Conservation (phyloP, 2,329 filamentous ascomycete genomes). For the Xylariales sp. region DNA sequence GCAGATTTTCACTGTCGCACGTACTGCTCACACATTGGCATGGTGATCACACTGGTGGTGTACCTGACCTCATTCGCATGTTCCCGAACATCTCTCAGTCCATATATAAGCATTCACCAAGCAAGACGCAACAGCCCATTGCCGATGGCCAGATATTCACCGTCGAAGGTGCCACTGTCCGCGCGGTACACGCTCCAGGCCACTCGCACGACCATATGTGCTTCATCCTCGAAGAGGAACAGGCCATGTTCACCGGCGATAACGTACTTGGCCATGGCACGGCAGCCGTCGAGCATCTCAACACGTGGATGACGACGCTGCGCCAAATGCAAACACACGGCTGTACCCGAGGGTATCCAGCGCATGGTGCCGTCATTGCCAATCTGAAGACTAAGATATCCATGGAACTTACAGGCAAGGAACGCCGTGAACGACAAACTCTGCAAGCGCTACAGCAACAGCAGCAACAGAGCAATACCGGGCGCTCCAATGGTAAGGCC, state of each 20-base stretch:
- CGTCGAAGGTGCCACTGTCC: conserved; percentile 34
- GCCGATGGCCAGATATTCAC: conserved; percentile 44
- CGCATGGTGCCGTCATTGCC: conserved; percentile 72
- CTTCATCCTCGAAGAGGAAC: conserved; percentile 69
- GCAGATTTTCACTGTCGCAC: conserved; percentile 32
- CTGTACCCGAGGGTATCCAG: conserved; percentile 69
- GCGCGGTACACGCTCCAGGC: conserved; percentile 42
- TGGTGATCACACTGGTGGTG: conserved; percentile 73
- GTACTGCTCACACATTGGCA: conserved; percentile 89
- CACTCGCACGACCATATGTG: conserved; percentile 79
- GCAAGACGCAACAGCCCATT: conserved; percentile 46
- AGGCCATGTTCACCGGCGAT: conserved; percentile 81
- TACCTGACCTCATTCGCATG: conserved; percentile 59
- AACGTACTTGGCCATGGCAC: conserved; percentile 83
- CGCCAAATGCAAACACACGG: conserved; percentile 61
- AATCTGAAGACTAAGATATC: conserved; percentile 66
- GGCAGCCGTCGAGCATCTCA: conserved; percentile 73
- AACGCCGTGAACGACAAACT: conserved; percentile 72
- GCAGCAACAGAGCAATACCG: not conserved
- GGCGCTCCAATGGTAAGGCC: too few relatives aligned
- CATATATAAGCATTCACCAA: conserved; percentile 62
- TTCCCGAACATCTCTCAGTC: conserved; percentile 50
- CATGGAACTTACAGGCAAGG: conserved; percentile 77
- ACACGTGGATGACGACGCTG: conserved; percentile 61
- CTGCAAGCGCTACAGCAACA: conserved; percentile 48